Percentiles rank a stretch among this genome's conserved stretches.
Evolutionary conservation across 2,329 filamentous ascomycete species (phyloP).

Genomic region (Cytospora schulzeri): DNA sequence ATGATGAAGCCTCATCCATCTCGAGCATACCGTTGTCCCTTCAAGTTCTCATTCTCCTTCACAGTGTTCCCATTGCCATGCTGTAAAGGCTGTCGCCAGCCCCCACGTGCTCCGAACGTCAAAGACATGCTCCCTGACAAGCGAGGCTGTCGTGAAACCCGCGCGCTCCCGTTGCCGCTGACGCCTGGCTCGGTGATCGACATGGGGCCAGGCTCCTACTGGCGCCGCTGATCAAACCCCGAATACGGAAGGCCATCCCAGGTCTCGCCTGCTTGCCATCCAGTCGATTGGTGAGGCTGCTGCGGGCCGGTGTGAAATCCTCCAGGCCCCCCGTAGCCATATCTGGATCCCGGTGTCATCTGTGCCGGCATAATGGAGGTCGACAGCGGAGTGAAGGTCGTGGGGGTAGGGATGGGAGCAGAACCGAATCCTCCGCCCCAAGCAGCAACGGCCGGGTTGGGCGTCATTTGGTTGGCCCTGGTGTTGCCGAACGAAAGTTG

Average conservation of each 20-base stretch:
- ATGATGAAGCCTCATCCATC: neutral
- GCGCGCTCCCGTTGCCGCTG: neutral
- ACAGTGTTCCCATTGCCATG: neutral
- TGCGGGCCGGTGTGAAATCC: neutral
- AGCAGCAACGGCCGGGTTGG: neutral
- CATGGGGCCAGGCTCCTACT: neutral
- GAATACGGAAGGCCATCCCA: neutral
- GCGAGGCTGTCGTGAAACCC: neutral
- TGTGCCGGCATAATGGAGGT: neutral
- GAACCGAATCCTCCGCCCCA: conserved; percentile 15
- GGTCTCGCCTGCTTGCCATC: neutral
- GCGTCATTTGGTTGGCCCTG: neutral
- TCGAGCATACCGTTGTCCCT: neutral
- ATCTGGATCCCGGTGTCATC: neutral
- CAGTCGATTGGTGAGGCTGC: conserved; percentile 1
- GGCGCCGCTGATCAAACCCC: neutral
- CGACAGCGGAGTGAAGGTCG: neutral
- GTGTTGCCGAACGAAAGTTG: neutral
- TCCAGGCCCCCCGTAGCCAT: conserved; percentile 7
- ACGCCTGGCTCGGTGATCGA: neutral
- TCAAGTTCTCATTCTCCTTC: neutral
- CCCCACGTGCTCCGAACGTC: neutral
- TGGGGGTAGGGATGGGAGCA: neutral
- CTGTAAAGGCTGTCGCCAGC: neutral
- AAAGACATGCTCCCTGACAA: neutral